Conservation (phyloP, 257 asterid species). For the Salvia splendens region DNA sequence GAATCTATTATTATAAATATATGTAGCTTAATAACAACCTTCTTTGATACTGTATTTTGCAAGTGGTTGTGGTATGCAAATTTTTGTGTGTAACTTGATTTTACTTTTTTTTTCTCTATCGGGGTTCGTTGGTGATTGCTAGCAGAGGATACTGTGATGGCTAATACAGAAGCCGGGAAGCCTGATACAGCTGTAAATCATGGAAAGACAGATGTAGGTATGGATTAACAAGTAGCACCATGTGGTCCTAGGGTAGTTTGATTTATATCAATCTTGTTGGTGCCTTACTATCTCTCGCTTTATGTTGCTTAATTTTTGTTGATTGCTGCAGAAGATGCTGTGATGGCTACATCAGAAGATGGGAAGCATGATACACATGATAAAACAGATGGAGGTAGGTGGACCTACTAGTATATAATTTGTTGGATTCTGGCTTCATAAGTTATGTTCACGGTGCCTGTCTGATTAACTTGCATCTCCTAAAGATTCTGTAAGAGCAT, state of each 20-base stretch:
- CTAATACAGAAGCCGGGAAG: constrained; percentile 39
- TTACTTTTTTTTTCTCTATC: not conserved
- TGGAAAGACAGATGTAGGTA: constrained; percentile 34
- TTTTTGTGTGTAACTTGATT: not conserved
- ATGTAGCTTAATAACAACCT: not conserved
- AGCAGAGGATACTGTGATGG: constrained; percentile 34
- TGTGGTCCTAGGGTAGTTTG: not conserved
- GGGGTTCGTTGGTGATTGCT: not conserved
- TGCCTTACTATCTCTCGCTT: not conserved
- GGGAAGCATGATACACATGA: not conserved
- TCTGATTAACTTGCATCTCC: not conserved
- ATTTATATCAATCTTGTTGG: not conserved
- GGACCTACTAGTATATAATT: not conserved
- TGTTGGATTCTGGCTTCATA: not conserved
- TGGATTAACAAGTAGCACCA: not conserved
- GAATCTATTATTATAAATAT: not conserved
- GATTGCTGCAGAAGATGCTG: constrained; percentile 16
- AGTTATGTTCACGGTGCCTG: not conserved
- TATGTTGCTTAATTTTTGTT: not conserved
- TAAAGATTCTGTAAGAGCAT: too few species aligned
- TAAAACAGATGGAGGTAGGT: constrained; percentile 25
- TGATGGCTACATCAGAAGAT: not conserved
- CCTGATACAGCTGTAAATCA: constrained; percentile 37
- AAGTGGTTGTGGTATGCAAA: not conserved
- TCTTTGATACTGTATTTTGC: not conserved